A percentile compares a stretch with the other conserved stretches of the same genome.
Evolutionary conservation across 2,329 filamentous ascomycete species (phyloP).

Genomic region (Emydomyces testavorans): DNA sequence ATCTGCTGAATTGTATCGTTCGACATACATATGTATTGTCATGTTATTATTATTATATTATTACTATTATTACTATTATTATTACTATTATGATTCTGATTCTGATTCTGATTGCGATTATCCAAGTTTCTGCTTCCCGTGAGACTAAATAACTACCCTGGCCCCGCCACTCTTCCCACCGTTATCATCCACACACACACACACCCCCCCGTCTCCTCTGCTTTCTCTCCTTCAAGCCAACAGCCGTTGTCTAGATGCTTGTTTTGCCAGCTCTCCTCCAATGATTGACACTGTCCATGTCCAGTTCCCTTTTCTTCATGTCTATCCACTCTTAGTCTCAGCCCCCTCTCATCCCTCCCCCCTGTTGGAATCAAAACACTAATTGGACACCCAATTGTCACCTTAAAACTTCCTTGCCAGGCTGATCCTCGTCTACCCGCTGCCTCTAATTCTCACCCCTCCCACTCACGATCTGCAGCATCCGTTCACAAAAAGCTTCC

Average conservation of each 20-base stretch:
- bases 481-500: slow-evolving; percentile 8
- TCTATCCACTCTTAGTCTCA: not conserved
- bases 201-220: not conserved
- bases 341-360: not conserved
- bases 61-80: too few species aligned
- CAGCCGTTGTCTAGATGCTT: not conserved
- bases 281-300: not conserved
- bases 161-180: not conserved
- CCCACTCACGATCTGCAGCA: slow-evolving; percentile 5
- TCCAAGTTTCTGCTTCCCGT: not conserved
- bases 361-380: slow-evolving; percentile 1
- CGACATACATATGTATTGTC: too few species aligned
- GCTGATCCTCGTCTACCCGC: slow-evolving; percentile 17
- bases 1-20: too few species aligned
- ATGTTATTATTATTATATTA: too few species aligned
- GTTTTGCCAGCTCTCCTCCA: not conserved
- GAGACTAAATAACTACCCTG: slow-evolving; percentile 11
- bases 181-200: not conserved
- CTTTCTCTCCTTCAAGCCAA: not conserved
- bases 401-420: slow-evolving; percentile 1
- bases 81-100: not conserved
- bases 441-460: not conserved
- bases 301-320: not conserved
- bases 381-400: not conserved
- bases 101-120: not conserved